Conservation (phyloP, 192 early-diverging fungal genomes). For the Coemansia umbellata region DNA sequence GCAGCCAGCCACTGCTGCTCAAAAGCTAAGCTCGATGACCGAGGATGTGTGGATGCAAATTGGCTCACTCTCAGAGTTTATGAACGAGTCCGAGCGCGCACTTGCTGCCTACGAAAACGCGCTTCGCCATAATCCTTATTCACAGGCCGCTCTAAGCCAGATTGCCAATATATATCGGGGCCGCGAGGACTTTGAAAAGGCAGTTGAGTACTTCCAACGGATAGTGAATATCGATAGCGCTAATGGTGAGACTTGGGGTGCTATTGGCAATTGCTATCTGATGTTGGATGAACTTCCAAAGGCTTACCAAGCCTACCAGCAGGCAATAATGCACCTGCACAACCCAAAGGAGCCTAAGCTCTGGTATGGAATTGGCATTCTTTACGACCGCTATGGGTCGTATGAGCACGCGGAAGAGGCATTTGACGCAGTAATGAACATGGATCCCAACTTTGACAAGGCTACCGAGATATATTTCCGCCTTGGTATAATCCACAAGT, state of each 20-base stretch:
- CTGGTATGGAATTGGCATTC: slow-evolving; percentile 98
- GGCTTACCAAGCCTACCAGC: slow-evolving; percentile 94
- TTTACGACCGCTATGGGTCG: slow-evolving; percentile 96
- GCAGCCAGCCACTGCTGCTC: slow-evolving; percentile 24
- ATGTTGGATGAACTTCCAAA: slow-evolving; percentile 94
- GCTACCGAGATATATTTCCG: slow-evolving; percentile 97
- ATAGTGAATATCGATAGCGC: slow-evolving; percentile 75
- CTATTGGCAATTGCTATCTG: slow-evolving; percentile 91
- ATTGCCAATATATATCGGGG: slow-evolving; percentile 80
- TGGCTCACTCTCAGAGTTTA: slow-evolving; percentile 58
- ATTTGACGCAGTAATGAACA: slow-evolving; percentile 87
- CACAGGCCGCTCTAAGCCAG: slow-evolving; percentile 70
- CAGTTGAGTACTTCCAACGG: slow-evolving; percentile 89
- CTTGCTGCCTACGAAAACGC: slow-evolving; percentile 82
- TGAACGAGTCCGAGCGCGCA: slow-evolving; percentile 83
- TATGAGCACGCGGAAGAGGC: slow-evolving; percentile 97
- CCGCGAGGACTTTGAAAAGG: slow-evolving; percentile 78
- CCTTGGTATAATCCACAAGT: slow-evolving; percentile 96
- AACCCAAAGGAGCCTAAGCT: slow-evolving; percentile 96
- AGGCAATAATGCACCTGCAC: slow-evolving; percentile 87
- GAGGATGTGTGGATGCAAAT: slow-evolving; percentile 49
- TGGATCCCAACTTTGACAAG: slow-evolving; percentile 96
- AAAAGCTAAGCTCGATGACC: slow-evolving; percentile 40
- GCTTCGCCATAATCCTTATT: slow-evolving; percentile 92
- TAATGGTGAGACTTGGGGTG: slow-evolving; percentile 95